Percentiles rank a stretch among this genome's conserved stretches.
These are phyloP conservation scores for Hermanozyma aechmeae DNA, from an alignment of 805 yeast species.

Conservation along the genomic window DNA sequence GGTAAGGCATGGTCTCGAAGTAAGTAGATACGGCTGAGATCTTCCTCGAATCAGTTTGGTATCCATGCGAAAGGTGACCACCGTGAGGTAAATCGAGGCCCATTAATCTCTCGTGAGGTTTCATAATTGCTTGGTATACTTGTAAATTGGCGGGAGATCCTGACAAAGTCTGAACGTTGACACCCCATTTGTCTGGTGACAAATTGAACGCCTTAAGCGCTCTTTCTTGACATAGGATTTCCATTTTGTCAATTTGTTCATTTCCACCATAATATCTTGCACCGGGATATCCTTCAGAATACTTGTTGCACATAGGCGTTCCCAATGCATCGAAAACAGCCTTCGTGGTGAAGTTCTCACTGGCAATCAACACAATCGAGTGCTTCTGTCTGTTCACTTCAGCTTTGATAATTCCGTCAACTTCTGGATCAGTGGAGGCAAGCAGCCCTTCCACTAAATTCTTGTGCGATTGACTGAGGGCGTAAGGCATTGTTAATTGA, in stretches of 20 bases:
- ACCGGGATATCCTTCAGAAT: constrained; percentile 98
- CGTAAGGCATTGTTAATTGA: not conserved
- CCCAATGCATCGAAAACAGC: constrained; percentile 93
- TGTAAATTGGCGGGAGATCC: constrained; percentile 97
- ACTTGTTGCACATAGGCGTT: constrained; percentile 94
- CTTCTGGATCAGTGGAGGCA: constrained; percentile 63
- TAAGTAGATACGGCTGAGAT: constrained; percentile 88
- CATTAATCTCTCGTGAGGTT: constrained; percentile 90
- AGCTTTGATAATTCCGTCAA: constrained; percentile 62
- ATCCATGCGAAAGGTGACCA: constrained; percentile 96
- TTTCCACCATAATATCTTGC: constrained; percentile 98
- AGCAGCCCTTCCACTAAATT: not conserved
- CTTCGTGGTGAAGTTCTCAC: constrained; percentile 92
- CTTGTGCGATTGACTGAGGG: not conserved
- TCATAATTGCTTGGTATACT: constrained; percentile 81
- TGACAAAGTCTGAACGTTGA: constrained; percentile 88
- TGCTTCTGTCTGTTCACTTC: constrained; percentile 85
- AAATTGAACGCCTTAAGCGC: constrained; percentile 79
- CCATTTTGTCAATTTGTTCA: constrained; percentile 87
- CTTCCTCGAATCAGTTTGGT: constrained; percentile 83
- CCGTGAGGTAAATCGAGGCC: constrained; percentile 98
- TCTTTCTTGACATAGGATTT: constrained; percentile 80
- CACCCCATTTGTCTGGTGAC: constrained; percentile 87
- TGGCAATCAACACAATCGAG: constrained; percentile 87
- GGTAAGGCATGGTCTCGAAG: constrained; percentile 97